Evolutionary conservation across 345 rosid genomes (phyloP).

Genomic region (Mercurialis annua): DNA sequence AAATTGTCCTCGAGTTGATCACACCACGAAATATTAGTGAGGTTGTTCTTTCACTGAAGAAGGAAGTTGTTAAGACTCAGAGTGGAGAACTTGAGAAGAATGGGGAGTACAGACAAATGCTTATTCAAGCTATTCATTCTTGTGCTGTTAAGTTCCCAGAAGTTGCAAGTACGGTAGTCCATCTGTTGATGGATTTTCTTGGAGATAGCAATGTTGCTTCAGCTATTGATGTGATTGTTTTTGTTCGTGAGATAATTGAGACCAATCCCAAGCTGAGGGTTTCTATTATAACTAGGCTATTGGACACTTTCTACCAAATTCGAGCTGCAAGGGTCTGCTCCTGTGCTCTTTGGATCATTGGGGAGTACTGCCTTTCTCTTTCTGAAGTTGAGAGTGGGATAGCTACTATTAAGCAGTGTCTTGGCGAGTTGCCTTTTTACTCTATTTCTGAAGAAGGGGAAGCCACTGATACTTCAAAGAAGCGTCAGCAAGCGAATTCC

Average conservation of each 20-base stretch:
- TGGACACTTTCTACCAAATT: slow-evolving; percentile 88
- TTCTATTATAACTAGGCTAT: slow-evolving; percentile 77
- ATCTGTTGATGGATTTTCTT: slow-evolving; percentile 86
- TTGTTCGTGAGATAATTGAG: slow-evolving; percentile 84
- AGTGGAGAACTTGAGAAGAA: slow-evolving; percentile 85
- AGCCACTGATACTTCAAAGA: slow-evolving; percentile 55
- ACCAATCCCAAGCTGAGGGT: slow-evolving; percentile 80
- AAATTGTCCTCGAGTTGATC: slow-evolving; percentile 76
- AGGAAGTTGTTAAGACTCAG: slow-evolving; percentile 92
- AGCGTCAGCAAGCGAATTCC: slow-evolving; percentile 48
- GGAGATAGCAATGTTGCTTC: slow-evolving; percentile 90
- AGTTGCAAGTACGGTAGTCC: slow-evolving; percentile 92
- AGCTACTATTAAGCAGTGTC: slow-evolving; percentile 75
- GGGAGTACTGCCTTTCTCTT: slow-evolving; percentile 82
- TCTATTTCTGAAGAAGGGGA: slow-evolving; percentile 69
- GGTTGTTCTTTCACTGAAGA: slow-evolving; percentile 74
- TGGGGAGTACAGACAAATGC: slow-evolving; percentile 91
- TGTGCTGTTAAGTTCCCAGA: slow-evolving; percentile 91
- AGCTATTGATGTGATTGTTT: slow-evolving; percentile 69
- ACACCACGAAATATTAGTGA: slow-evolving; percentile 74
- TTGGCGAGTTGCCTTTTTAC: slow-evolving; percentile 82
- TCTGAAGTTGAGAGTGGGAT: slow-evolving; percentile 86
- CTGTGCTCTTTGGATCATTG: slow-evolving; percentile 90
- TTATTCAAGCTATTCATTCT: slow-evolving; percentile 85
- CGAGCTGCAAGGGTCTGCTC: slow-evolving; percentile 85